Evolutionary conservation across 2,329 filamentous ascomycete genomes (phyloP), one percentile per base, ranked within the genome.

Genomic region (Dothideomycetes sp.): DNA sequence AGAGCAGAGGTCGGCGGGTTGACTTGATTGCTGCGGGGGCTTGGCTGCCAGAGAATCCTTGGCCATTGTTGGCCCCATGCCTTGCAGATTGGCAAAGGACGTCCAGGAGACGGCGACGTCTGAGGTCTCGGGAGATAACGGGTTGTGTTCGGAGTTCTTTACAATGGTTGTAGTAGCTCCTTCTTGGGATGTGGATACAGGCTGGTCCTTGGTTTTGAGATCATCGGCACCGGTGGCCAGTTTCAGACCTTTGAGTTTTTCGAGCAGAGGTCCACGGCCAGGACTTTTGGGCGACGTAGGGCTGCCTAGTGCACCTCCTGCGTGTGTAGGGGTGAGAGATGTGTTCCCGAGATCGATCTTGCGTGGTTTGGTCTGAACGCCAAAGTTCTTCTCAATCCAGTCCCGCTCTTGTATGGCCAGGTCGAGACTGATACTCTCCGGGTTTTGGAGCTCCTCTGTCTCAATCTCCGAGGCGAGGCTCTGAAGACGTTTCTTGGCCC

Each of bases 351-450:
- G 53, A 41, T 47, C 64, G 37, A 64, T 57, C 19, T 56, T 59
- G 3, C 56, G 51, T 5, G 59, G 65, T 45, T 59, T 67, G 39
- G 61, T 59, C 31, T 52, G 56, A 2, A 84, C 65, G 4, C 81
- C 81, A 58, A 94, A 94, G 50, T 87, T 84, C 34, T 79, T 69
- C 52, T 85, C 75, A 38, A 94, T 87, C 86, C 86, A 94, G 49
- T 83, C 73, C 55, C 79, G 84, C 60, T 94, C 87, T 42, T 85
- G 77, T 35, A 84, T 58, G 0, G 81, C 85, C 81, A 94, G 94
- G 55, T 85, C 77, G 41, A 93, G 64, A 2, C 83, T 87, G 14
- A 94, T 75, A 15, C 87, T 83, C 62, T 94, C 87, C 10, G 73
- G 72, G 54, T 93, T 94, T 46, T 70, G 66, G 49, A 72, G 72